Evolutionary conservation across 495 filamentous ascomycete genomes (phyloP).

Genomic region (Thermochaetoides thermophila): DNA sequence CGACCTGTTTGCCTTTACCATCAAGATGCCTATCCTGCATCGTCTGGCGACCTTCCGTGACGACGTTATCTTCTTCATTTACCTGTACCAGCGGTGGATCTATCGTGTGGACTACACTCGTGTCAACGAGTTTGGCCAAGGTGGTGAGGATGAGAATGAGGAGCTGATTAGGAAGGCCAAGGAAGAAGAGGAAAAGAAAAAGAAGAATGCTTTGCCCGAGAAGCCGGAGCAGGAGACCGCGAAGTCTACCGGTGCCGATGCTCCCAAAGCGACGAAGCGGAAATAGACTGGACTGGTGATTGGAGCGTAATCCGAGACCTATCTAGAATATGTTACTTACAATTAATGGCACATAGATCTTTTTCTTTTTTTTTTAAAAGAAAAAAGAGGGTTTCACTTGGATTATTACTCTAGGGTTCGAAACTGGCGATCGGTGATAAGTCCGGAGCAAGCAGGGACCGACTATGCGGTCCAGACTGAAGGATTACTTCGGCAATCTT

Average conservation of each 20-base stretch:
- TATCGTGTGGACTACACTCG: slow-evolving; percentile 87
- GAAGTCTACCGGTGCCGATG: slow-evolving; percentile 29
- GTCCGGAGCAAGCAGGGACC: too few species aligned
- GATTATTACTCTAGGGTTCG: too few species aligned
- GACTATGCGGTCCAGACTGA: too few species aligned
- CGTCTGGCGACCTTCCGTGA: slow-evolving; percentile 88
- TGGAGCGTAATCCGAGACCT: too few species aligned
- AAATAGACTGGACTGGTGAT: slow-evolving; percentile 18
- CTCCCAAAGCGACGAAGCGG: slow-evolving; percentile 28
- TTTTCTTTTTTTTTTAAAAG: too few species aligned
- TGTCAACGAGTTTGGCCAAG: slow-evolving; percentile 96
- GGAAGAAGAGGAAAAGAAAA: slow-evolving; percentile 4
- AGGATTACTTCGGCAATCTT: too few species aligned
- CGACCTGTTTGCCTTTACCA: slow-evolving; percentile 84
- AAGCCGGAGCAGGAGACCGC: slow-evolving; percentile 10
- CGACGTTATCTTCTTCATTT: slow-evolving; percentile 96
- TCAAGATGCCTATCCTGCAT: slow-evolving; percentile 96
- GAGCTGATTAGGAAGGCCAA: slow-evolving; percentile 32
- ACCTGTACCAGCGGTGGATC: slow-evolving; percentile 86
- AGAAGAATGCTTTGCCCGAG: background rate
- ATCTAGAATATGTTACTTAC: too few species aligned
- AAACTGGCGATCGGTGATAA: too few species aligned
- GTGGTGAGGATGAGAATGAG: slow-evolving; percentile 66
- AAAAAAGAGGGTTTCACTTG: too few species aligned
- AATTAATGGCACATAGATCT: background rate